These are phyloP conservation scores for Reticulascus tulasneorum DNA, from an alignment of 2,329 filamentous ascomycete genomes.

Conservation along the genomic window DNA sequence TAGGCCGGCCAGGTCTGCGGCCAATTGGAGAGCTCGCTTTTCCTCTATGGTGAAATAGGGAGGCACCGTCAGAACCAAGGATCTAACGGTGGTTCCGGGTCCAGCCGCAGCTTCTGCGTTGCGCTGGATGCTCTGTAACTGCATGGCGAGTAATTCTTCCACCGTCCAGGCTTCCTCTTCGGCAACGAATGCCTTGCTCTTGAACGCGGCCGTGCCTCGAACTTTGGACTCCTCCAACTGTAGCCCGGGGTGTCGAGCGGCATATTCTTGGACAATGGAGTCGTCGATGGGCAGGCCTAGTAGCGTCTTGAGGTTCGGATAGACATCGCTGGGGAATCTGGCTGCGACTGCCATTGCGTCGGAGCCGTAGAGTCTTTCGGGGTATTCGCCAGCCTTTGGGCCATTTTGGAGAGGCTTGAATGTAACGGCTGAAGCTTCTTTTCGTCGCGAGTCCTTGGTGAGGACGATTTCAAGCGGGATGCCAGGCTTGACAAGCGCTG, in stretches of 20 bases:
- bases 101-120: slow-evolving; percentile 85
- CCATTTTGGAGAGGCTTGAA: slow-evolving; percentile 81
- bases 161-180: slow-evolving; percentile 69
- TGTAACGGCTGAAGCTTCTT: slow-evolving; percentile 84
- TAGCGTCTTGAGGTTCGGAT: slow-evolving; percentile 87
- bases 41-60: slow-evolving; percentile 88
- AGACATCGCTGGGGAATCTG: slow-evolving; percentile 89
- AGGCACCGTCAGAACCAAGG: slow-evolving; percentile 85
- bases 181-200: slow-evolving; percentile 63
- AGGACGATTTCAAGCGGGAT: slow-evolving; percentile 97
- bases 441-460: slow-evolving; percentile 95
- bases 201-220: slow-evolving; percentile 74
- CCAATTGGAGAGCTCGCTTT: slow-evolving; percentile 78
- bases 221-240: slow-evolving; percentile 57
- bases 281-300: slow-evolving; percentile 68
- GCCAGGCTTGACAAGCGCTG: slow-evolving; percentile 90
- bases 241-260: slow-evolving; percentile 72
- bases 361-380: slow-evolving; percentile 86
- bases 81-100: slow-evolving; percentile 67
- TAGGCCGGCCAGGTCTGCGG: slow-evolving; percentile 82
- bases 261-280: slow-evolving; percentile 65
- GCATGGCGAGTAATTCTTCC: slow-evolving; percentile 94
- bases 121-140: slow-evolving; percentile 83
- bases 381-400: slow-evolving; percentile 63
- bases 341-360: slow-evolving; percentile 85